phyloP scores from a whole-genome alignment of 2,329 filamentous ascomycete genomes.

The Ophiocordyceps polyrhachis-furcata region DNA sequence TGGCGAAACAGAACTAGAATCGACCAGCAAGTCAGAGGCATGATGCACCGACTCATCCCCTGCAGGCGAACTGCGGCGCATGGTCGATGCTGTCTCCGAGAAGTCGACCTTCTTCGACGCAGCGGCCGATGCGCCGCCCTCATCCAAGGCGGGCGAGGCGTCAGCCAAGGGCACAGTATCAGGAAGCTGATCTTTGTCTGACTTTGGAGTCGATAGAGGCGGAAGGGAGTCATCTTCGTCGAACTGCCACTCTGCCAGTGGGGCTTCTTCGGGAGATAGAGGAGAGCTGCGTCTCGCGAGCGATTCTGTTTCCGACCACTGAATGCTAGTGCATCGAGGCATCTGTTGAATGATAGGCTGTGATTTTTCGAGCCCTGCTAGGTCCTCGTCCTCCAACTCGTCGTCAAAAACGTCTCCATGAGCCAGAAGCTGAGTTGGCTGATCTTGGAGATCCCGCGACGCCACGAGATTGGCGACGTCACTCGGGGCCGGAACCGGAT shows the following conservation, averaged over 20 bases:
- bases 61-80: constrained; percentile 13
- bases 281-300: constrained; percentile 14
- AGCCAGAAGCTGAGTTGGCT: neutral
- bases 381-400: neutral
- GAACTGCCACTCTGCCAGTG: constrained; percentile 8
- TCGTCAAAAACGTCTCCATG: neutral
- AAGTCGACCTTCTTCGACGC: constrained; percentile 9
- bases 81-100: constrained; percentile 17
- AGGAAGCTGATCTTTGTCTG: constrained; percentile 9
- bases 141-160: neutral
- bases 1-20: constrained; percentile 4
- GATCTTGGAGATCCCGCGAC: neutral
- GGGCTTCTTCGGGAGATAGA: constrained; percentile 3
- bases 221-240: constrained; percentile 5
- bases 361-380: neutral
- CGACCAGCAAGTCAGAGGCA: constrained; percentile 5
- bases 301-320: constrained; percentile 4
- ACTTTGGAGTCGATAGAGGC: constrained; percentile 11
- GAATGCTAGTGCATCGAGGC: neutral
- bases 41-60: constrained; percentile 2
- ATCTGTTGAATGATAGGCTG: neutral
- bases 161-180: constrained; percentile 13
- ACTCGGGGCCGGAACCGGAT: neutral
- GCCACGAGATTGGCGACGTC: no score
- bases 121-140: neutral